phyloP scores from a whole-genome alignment of 805 yeast genomes.

The Brettanomyces naardenensis region DNA sequence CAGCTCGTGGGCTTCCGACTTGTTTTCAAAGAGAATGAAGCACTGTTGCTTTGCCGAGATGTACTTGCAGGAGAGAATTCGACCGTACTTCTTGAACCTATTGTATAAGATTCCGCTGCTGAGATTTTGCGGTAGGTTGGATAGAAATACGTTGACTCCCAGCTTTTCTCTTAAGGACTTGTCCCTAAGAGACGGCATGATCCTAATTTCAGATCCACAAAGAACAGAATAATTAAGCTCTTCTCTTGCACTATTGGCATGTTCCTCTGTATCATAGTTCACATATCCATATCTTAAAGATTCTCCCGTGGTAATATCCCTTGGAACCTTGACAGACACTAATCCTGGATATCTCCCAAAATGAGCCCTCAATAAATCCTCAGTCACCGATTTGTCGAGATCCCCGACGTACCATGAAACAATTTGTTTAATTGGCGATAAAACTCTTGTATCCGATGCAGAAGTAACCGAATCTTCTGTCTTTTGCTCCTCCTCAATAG shows the following conservation, averaged over 20 bases:
- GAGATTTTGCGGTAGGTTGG: constrained; percentile 33
- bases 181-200: constrained; percentile 48
- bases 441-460: neutral
- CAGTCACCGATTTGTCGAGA: constrained; percentile 41
- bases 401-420: constrained; percentile 50
- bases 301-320: constrained; percentile 41
- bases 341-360: constrained; percentile 40
- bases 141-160: constrained; percentile 44
- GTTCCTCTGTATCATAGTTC: constrained; percentile 42
- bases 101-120: constrained; percentile 25
- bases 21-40: constrained; percentile 34
- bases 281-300: constrained; percentile 72
- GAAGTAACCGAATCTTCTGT: neutral
- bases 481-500: neutral
- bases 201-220: constrained; percentile 37
- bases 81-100: constrained; percentile 19
- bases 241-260: constrained; percentile 50
- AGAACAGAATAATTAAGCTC: constrained; percentile 43
- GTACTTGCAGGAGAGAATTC: constrained; percentile 25
- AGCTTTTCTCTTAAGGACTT: constrained; percentile 29
- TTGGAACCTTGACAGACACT: constrained; percentile 52
- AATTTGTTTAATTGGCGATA: neutral
- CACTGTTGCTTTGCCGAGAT: constrained; percentile 21
- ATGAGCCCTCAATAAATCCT: constrained; percentile 34
- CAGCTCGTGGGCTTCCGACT: constrained; percentile 27